Evolutionary conservation across 495 filamentous ascomycete genomes (phyloP).

Genomic region (Trichoderma asperelloides): DNA sequence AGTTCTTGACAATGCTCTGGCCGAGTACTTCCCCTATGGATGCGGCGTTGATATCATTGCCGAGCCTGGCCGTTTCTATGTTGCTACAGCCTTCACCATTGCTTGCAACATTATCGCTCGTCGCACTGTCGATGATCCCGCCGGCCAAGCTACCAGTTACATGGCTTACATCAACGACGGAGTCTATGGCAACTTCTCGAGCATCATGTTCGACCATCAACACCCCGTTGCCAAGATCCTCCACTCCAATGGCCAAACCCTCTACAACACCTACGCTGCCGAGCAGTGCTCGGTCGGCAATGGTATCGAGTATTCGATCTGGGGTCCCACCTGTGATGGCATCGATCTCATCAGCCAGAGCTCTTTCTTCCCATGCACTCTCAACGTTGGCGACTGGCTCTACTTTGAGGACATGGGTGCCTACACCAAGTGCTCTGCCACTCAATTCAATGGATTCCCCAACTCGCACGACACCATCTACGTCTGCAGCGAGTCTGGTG

Average conservation of each 20-base stretch:
- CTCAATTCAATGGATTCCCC: constrained; percentile 96
- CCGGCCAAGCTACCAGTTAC: constrained; percentile 54
- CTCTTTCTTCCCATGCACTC: constrained; percentile 57
- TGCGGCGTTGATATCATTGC: constrained; percentile 72
- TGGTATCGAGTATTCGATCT: constrained; percentile 77
- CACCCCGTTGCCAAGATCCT: constrained; percentile 77
- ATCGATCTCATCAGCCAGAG: constrained; percentile 84
- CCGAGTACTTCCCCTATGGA: constrained; percentile 76
- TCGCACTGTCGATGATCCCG: constrained; percentile 57
- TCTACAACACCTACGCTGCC: constrained; percentile 36
- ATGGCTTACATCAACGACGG: constrained; percentile 98
- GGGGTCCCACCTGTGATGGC: constrained; percentile 96
- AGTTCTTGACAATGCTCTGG: constrained; percentile 69
- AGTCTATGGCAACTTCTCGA: constrained; percentile 95
- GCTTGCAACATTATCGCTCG: constrained; percentile 95
- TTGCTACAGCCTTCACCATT: constrained; percentile 83
- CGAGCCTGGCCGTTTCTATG: constrained; percentile 94
- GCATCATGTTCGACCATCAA: constrained; percentile 99
- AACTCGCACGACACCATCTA: constrained; percentile 90
- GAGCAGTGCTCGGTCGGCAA: constrained; percentile 22
- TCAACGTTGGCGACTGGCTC: constrained; percentile 93
- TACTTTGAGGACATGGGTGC: constrained; percentile 99
- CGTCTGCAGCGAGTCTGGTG: constrained; percentile 85
- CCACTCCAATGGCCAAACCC: constrained; percentile 45
- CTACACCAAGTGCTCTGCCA: constrained; percentile 95